Evolutionary conservation across 2,329 filamentous ascomycete genomes (phyloP), one percentile per base, ranked within the genome.

Genomic region (Didymella lethalis): DNA sequence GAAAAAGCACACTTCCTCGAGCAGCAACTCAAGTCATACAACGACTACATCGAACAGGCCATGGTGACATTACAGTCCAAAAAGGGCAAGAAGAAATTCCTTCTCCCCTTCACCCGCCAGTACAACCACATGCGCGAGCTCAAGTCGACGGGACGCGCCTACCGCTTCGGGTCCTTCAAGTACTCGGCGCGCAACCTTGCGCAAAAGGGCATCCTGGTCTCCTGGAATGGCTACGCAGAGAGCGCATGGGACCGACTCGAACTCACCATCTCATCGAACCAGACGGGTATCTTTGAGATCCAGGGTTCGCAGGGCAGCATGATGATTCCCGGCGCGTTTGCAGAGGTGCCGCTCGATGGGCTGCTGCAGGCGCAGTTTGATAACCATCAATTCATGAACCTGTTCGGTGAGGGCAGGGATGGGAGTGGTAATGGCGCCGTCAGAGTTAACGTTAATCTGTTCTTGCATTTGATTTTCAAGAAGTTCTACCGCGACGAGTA

Each of bases 111-210:
- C 77, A 97, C 94, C 25, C 96, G 96, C 74, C 95, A 99, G 78
- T 99, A 97, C 86, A 96, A 97, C 78, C 95, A 99, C 79, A 93
- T 98, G 81, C 90, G 93, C 65, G 95, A 99, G 80, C 88, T 99
- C 31, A 92, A 97, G 74, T 90, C 92, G 58, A 90, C 90, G 7
- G 95, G 95, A 28, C 92, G 94, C 48, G 92, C 96, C 52, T 96
- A 96, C 77, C 97, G 97, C 76, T 99, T 99, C 75, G 95, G 96
- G 63, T 96, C 91, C 36, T 99, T 90, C 87, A 98, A 98, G 81
- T 99, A 99, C 82, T 94, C 91, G 54, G 93, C 92, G 4, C 90
- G 93, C 50, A 89, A 90, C 48, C 86, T 99, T 7, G 89, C 89
- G 2, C 94, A 98, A 74, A 97, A 97, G 80, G 95, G 95, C 53